Evolutionary conservation across 176 grass and related monocot genomes (phyloP), one percentile per base, ranked within the genome.

Genomic region (Dactylis glomerata): DNA sequence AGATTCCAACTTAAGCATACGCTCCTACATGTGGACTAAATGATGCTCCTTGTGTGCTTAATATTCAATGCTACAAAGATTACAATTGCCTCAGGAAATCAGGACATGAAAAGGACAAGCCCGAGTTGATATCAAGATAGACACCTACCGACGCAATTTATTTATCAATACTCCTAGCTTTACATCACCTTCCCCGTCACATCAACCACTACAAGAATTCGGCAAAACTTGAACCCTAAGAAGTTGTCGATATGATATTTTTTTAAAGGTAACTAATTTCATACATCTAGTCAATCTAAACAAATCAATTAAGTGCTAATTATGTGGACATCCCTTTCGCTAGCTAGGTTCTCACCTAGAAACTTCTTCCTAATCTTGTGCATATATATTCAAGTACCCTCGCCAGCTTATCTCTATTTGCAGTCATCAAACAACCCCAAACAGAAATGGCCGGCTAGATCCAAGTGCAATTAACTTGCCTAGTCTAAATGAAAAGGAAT

Each of bases 121-220:
- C 46, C 28, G 10, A 86, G 84, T 83, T 86, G 55, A 56, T 82
- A 67, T 64, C 74, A 50, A 69, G 46, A 79, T 66, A 73, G 84
- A 67, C 82, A 79, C 80, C 79, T 86, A 90, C 88, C 66, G 88
- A 82, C 46, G 52, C 59, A 5, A 76, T 33, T 70, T 71, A 7
- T 76, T 84, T 69, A 91, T 70, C 13, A 76, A 27, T 54, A 76
- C 70, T 44, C 26, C 31, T 54, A 87, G 62, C 85, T 91, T 91
- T 87, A 87, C 85, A 91, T 84, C 85, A 89, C 87, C 87, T 81
- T 89, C 77, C 74, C 24, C 68, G 11, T 89, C 88, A 76, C 76
- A 77, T 87, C 80, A 80, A 19, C 45, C 45, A 81, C 42, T 71
- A 63, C 52, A 69, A 87, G 81, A 81, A 83, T 84, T 84, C 41